phyloP scores from a whole-genome alignment of 2,329 filamentous ascomycete genomes.

The Meredithiella fracta region DNA sequence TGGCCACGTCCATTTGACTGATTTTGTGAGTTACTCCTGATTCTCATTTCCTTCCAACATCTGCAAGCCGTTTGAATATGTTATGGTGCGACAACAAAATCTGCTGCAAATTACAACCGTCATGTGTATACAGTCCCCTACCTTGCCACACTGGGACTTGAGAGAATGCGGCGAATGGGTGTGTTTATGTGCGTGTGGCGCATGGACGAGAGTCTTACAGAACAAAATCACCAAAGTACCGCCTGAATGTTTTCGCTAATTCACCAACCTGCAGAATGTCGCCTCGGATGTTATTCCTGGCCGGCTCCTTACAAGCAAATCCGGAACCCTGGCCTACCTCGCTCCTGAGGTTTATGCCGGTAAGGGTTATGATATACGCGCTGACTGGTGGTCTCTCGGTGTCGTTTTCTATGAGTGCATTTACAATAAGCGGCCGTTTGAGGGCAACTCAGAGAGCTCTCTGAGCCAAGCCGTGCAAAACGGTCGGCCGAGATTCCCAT shows the following conservation, averaged over 20 bases:
- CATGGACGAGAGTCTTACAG: neutral
- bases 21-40: slow-evolving; percentile 54
- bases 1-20: slow-evolving; percentile 90
- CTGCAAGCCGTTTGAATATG: neutral
- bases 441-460: slow-evolving; percentile 69
- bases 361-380: slow-evolving; percentile 72
- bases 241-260: slow-evolving; percentile 22
- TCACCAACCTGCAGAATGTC: slow-evolving; percentile 51
- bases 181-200: neutral
- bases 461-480: slow-evolving; percentile 67
- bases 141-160: neutral
- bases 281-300: slow-evolving; percentile 80
- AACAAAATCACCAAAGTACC: neutral
- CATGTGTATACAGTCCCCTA: neutral
- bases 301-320: slow-evolving; percentile 81
- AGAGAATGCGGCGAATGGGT: neutral
- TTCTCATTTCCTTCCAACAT: neutral
- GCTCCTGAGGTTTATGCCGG: slow-evolving; percentile 90
- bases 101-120: neutral
- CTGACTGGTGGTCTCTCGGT: slow-evolving; percentile 97
- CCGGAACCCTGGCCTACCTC: slow-evolving; percentile 86
- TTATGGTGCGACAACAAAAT: neutral
- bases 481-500: slow-evolving; percentile 72
- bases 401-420: slow-evolving; percentile 99
- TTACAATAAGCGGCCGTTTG: slow-evolving; percentile 96